Percentiles rank a stretch among this genome's conserved stretches.
These are phyloP conservation scores for Boletus sp. DNA, from an alignment of 768 basidiomycete species.

Conservation along the genomic window DNA sequence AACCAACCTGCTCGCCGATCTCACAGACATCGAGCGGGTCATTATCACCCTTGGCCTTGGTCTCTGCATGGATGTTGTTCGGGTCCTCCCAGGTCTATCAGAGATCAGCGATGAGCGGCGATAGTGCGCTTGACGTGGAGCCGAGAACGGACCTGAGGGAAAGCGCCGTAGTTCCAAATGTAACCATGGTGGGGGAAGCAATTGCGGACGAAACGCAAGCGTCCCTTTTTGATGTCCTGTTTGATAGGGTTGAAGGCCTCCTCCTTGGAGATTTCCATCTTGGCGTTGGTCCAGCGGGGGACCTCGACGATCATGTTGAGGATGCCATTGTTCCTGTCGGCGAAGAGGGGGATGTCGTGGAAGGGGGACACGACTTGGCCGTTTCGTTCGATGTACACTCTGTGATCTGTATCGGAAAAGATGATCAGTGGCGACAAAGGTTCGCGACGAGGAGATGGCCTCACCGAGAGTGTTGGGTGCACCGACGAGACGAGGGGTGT, in stretches of 20 bases:
- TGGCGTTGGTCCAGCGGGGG: constrained; percentile 99
- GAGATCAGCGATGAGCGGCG: neutral
- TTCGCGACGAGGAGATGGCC: constrained; percentile 19
- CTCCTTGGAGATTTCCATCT: constrained; percentile 99
- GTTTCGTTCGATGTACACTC: constrained; percentile 90
- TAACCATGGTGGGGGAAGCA: constrained; percentile 99
- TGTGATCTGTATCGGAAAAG: constrained; percentile 66
- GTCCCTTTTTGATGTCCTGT: constrained; percentile 97
- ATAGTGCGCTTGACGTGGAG: neutral
- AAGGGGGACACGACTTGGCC: constrained; percentile 79
- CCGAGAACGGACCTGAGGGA: constrained; percentile 74
- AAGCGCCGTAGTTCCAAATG: constrained; percentile 99
- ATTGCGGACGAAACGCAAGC: constrained; percentile 95
- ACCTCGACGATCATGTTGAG: constrained; percentile 99
- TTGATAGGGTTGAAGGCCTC: constrained; percentile 99
- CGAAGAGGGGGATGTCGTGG: constrained; percentile 98
- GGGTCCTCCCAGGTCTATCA: constrained; percentile 98
- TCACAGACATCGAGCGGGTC: constrained; percentile 99
- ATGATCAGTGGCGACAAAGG: constrained; percentile 19
- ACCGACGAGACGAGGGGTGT: constrained; percentile 74
- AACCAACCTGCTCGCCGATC: constrained; percentile 98
- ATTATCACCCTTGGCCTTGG: constrained; percentile 98
- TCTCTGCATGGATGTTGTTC: constrained; percentile 80
- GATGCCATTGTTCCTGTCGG: constrained; percentile 91
- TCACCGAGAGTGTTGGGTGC: constrained; percentile 92